phyloP scores from a whole-genome alignment of 208 protist genomes.

The Porcisia deanei region DNA sequence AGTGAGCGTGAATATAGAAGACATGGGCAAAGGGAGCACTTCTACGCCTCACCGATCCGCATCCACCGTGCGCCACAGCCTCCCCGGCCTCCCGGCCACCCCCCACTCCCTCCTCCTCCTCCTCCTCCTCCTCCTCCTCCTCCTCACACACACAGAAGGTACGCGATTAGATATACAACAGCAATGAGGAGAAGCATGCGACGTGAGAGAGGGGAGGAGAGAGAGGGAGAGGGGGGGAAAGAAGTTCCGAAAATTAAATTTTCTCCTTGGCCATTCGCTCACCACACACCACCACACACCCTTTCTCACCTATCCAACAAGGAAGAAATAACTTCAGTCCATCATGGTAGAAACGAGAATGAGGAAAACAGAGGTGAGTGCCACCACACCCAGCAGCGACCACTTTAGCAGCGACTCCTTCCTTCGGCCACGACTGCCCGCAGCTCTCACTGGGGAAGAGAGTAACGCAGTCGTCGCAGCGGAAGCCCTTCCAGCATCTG shows the following conservation, averaged over 20 bases:
- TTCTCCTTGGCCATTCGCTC: too few relatives aligned
- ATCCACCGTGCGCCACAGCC: too few relatives aligned
- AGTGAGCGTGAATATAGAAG: too few relatives aligned
- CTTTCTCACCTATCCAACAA: background rate
- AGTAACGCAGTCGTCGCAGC: background rate
- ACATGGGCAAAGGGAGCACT: too few relatives aligned
- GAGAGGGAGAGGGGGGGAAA: background rate
- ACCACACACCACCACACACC: background rate
- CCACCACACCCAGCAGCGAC: slow-evolving; percentile 22
- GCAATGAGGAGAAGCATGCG: too few relatives aligned
- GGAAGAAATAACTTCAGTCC: slow-evolving; percentile 1
- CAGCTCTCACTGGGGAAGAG: background rate
- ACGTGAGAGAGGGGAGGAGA: too few relatives aligned
- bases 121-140: too few relatives aligned
- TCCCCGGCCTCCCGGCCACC: too few relatives aligned
- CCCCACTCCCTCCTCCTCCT: too few relatives aligned
- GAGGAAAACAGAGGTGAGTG: slow-evolving; percentile 8
- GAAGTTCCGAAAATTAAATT: background rate
- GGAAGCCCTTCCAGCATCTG: background rate
- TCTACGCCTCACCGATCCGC: too few relatives aligned
- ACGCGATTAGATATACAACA: too few relatives aligned
- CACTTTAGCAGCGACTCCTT: slow-evolving; percentile 19
- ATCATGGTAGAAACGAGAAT: slow-evolving; percentile 6
- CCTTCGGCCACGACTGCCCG: background rate
- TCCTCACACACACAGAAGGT: too few relatives aligned